Conservation (phyloP, 345 rosid species). For the Turnera subulata region DNA sequence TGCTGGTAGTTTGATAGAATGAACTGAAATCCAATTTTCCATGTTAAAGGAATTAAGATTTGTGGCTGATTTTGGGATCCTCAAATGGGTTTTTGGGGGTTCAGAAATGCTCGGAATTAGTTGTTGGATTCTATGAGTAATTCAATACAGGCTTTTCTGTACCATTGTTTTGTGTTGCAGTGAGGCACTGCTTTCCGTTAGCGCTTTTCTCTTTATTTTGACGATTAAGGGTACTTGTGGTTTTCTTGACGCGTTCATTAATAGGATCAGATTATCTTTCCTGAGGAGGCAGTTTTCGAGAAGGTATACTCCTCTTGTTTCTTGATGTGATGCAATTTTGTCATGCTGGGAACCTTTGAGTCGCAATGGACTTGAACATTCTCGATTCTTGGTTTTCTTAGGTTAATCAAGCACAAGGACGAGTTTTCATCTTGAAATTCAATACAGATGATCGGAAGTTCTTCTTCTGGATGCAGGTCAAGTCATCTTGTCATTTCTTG, state of each 20-base stretch:
- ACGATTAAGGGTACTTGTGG: neutral
- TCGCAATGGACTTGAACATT: too few relatives aligned
- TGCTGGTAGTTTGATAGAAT: too few relatives aligned
- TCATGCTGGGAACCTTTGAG: neutral
- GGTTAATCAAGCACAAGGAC: constrained; percentile 84
- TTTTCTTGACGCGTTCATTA: constrained; percentile 49
- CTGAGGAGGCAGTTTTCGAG: constrained; percentile 92
- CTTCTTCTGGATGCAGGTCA: constrained; percentile 96
- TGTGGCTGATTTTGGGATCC: too few relatives aligned
- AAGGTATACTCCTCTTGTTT: constrained; percentile 43
- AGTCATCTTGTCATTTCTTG: neutral
- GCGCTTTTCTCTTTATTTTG: neutral
- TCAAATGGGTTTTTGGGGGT: too few relatives aligned
- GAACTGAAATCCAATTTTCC: too few relatives aligned
- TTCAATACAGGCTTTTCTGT: too few relatives aligned
- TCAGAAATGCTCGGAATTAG: too few relatives aligned
- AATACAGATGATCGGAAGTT: constrained; percentile 78
- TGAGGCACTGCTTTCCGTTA: neutral
- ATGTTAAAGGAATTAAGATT: too few relatives aligned
- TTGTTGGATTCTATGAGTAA: too few relatives aligned
- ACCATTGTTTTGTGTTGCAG: too few relatives aligned
- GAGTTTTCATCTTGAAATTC: constrained; percentile 89
- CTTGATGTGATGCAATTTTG: neutral
- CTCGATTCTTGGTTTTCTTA: constrained; percentile 22
- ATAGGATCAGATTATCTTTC: constrained; percentile 91